Evolutionary conservation across 1,139 yeast species (phyloP).

Genomic region (Candida tropicalis): DNA sequence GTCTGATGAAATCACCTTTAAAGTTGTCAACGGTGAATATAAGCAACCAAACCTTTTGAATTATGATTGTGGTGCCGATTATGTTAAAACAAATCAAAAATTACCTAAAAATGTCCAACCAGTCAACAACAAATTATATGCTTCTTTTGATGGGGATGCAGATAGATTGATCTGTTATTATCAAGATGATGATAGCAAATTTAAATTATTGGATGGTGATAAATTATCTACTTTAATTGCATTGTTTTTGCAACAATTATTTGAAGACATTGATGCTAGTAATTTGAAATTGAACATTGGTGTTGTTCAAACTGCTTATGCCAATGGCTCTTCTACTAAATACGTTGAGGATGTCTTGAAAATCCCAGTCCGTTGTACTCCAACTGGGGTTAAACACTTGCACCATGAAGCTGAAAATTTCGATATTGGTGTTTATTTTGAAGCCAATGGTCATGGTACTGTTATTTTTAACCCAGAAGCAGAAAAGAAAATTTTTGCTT

Average conservation of each 20-base stretch:
- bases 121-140: conserved; percentile 52
- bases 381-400: conserved; percentile 95
- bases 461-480: conserved; percentile 74
- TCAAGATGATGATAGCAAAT: conserved; percentile 46
- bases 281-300: conserved; percentile 59
- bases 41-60: conserved; percentile 63
- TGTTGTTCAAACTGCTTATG: conserved; percentile 96
- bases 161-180: conserved; percentile 91
- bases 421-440: conserved; percentile 93
- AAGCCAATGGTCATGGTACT: conserved; percentile 99
- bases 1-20: conserved; percentile 39
- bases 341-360: conserved; percentile 64
- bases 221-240: conserved; percentile 88
- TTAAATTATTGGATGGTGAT: conserved; percentile 88
- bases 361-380: conserved; percentile 84
- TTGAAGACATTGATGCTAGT: conserved; percentile 41
- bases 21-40: conserved; percentile 63
- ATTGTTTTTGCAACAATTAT: conserved; percentile 57
- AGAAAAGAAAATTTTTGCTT: conserved; percentile 34
- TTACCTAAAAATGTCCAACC: conserved; percentile 65
- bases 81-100: conserved; percentile 83
- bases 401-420: conserved; percentile 85
- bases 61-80: conserved; percentile 92
- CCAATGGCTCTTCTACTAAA: conserved; percentile 88
- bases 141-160: conserved; percentile 97